Percentiles rank a stretch among this genome's conserved stretches.
phyloP scores from a whole-genome alignment of 495 filamentous ascomycete genomes.

The Aspergillus panamensis region DNA sequence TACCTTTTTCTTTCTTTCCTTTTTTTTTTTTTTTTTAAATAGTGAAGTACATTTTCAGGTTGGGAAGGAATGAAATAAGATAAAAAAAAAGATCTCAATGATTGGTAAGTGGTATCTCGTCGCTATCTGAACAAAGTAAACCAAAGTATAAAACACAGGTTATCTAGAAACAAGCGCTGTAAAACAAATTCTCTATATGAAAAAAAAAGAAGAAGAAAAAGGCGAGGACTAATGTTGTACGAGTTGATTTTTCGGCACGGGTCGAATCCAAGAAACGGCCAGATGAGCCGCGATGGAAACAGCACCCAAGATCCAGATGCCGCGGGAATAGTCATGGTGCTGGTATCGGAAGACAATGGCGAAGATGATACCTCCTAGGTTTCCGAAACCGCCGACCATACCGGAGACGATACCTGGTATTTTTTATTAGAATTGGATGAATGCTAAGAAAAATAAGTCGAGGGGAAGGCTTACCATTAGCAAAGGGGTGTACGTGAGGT shows the following conservation, averaged over 20 bases:
- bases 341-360: constrained; percentile 81
- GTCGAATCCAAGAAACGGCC: constrained; percentile 65
- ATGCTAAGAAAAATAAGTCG: background rate
- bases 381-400: constrained; percentile 72
- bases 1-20: too few relatives aligned
- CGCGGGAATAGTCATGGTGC: constrained; percentile 59
- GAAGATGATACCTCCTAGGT: constrained; percentile 82
- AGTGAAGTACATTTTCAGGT: too few relatives aligned
- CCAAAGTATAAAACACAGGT: too few relatives aligned
- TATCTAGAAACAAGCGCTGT: too few relatives aligned
- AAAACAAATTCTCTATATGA: background rate
- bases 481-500: constrained; percentile 76
- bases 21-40: too few relatives aligned
- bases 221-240: constrained; percentile 16
- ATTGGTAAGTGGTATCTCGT: background rate
- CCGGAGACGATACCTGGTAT: constrained; percentile 67
- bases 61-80: background rate
- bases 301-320: constrained; percentile 80
- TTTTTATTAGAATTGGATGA: constrained; percentile 8
- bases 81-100: background rate
- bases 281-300: constrained; percentile 67
- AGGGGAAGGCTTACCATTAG: constrained; percentile 52
- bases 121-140: background rate
- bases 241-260: constrained; percentile 50
- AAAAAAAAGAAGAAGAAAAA: background rate